These are phyloP conservation scores for Salisapilia sapeloensis DNA, from an alignment of 352 stramenopile species.

Conservation along the genomic window DNA sequence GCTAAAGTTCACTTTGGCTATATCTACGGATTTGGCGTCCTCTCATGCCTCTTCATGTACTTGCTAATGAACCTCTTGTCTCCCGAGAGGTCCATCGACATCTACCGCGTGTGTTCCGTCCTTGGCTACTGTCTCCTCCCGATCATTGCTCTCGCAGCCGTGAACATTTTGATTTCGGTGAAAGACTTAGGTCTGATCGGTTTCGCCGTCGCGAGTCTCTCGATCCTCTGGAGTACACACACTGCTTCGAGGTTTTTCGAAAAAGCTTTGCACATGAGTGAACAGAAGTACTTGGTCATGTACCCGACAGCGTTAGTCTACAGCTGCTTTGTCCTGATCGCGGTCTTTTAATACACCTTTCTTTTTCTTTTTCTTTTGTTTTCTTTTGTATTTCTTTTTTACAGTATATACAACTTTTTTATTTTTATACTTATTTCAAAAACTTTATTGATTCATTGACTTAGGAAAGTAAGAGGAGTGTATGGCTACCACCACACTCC, in stretches of 20 bases:
- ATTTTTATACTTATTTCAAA: no score
- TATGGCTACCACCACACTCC: no score
- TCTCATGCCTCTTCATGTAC: conserved; percentile 92
- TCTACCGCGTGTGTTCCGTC: conserved; percentile 89
- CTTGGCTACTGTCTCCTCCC: conserved; percentile 96
- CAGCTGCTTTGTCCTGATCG: conserved; percentile 97
- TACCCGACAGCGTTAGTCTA: conserved; percentile 96
- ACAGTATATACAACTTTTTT: no score
- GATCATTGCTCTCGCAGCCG: conserved; percentile 88
- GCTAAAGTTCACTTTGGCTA: conserved; percentile 96
- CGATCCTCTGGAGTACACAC: conserved; percentile 90
- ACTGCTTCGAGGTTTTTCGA: conserved; percentile 93
- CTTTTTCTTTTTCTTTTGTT: no score
- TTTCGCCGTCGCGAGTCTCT: conserved; percentile 72
- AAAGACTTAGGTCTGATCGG: conserved; percentile 60
- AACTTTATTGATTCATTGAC: no score
- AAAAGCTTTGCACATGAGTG: conserved; percentile 86
- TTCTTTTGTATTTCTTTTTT: no score
- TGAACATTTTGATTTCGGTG: conserved; percentile 87
- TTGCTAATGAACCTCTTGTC: conserved; percentile 93
- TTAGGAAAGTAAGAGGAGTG: no score
- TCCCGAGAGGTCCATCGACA: conserved; percentile 69
- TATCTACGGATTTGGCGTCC: conserved; percentile 97
- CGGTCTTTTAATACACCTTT: conserved; percentile 92
- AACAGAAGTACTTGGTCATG: conserved; percentile 95